Evolutionary conservation across 352 stramenopile genomes (phyloP).

Genomic region (Blastocystis sp.): DNA sequence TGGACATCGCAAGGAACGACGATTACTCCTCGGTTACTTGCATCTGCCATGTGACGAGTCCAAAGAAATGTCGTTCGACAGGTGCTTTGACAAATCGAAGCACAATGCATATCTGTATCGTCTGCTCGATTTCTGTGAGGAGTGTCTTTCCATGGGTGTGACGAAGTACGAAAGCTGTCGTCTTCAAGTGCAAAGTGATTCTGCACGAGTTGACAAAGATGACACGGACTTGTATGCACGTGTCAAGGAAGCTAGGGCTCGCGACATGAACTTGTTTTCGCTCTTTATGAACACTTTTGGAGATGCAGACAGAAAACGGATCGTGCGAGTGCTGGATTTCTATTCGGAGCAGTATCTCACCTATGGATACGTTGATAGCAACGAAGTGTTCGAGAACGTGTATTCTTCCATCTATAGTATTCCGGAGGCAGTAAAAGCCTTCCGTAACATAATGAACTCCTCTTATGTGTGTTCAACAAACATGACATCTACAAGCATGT

Average conservation of each 20-base stretch:
- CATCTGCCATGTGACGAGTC: conserved; percentile 28
- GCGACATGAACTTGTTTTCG: background rate
- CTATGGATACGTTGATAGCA: conserved; percentile 20
- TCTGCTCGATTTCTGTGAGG: conserved; percentile 15
- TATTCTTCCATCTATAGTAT: conserved; percentile 32
- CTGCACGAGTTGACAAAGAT: background rate
- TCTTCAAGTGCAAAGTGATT: background rate
- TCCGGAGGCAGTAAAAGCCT: conserved; percentile 1
- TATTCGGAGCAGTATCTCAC: background rate
- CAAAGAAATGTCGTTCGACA: background rate
- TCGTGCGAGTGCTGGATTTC: background rate
- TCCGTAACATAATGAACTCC: background rate
- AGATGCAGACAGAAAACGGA: background rate
- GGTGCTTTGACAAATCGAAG: conserved; percentile 4
- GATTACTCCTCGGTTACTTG: background rate
- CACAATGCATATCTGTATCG: background rate
- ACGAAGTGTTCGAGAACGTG: background rate
- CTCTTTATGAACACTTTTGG: conserved; percentile 14
- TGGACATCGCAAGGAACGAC: conserved; percentile 15
- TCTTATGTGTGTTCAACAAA: background rate
- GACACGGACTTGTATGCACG: background rate
- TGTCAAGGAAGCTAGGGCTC: background rate
- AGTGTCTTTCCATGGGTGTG: background rate
- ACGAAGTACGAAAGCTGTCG: background rate
- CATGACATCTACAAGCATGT: conserved; percentile 32